These are phyloP conservation scores for Phoma sp. DNA, from an alignment of 2,329 filamentous ascomycete species.

Conservation along the genomic window DNA sequence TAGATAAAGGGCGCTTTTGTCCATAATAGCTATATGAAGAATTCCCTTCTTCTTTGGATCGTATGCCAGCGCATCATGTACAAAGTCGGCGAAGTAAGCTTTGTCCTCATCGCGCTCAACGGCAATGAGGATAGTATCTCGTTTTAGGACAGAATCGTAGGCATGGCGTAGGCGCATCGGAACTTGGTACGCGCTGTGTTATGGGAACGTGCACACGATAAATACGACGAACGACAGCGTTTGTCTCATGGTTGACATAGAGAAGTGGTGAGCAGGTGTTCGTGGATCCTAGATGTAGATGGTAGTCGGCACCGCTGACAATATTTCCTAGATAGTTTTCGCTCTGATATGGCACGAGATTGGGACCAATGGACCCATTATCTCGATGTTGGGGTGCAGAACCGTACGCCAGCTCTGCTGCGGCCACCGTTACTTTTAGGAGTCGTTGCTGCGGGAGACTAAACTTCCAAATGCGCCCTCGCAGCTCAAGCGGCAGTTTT, in stretches of 20 bases:
- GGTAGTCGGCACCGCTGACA: slow-evolving; percentile 15
- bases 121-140: slow-evolving; percentile 12
- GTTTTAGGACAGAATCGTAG: slow-evolving; percentile 15
- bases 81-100: slow-evolving; percentile 15
- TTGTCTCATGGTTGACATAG: slow-evolving; percentile 15
- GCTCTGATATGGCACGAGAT: slow-evolving; percentile 4
- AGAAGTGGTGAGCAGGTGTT: slow-evolving; percentile 7
- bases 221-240: slow-evolving; percentile 5
- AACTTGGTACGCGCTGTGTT: not conserved
- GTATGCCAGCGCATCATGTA: slow-evolving; percentile 17
- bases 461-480: not conserved
- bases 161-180: not conserved
- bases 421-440: not conserved
- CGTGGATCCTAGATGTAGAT: slow-evolving; percentile 8
- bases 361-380: too few relatives aligned
- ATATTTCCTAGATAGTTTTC: slow-evolving; percentile 14
- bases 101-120: slow-evolving; percentile 8
- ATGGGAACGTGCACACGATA: slow-evolving; percentile 14
- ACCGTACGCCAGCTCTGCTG: too few relatives aligned
- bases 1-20: slow-evolving; percentile 5
- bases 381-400: too few relatives aligned
- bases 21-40: slow-evolving; percentile 16
- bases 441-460: not conserved
- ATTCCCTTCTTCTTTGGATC: slow-evolving; percentile 15
- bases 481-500: not conserved